Evolutionary conservation across 192 early-diverging fungal species (phyloP).

Genomic region (Coemansia umbellata): DNA sequence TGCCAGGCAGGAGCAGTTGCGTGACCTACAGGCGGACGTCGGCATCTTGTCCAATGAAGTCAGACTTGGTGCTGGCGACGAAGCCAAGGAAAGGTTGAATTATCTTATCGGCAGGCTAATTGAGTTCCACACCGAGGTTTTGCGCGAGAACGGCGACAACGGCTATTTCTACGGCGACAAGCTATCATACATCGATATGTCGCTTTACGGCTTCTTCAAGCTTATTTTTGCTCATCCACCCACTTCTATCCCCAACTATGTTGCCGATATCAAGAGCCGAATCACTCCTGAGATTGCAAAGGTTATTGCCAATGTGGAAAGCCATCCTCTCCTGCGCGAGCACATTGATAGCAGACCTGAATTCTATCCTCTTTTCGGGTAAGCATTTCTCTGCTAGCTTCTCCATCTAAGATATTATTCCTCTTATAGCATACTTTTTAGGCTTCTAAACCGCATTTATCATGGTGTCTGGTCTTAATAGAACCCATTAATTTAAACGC

Average conservation of each 20-base stretch:
- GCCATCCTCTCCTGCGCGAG: background rate
- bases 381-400: background rate
- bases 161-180: slow-evolving; percentile 51
- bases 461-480: too few relatives aligned
- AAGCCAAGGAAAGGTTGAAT: slow-evolving; percentile 9
- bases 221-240: background rate
- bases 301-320: slow-evolving; percentile 22
- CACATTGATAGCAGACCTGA: background rate
- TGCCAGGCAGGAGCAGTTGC: slow-evolving; percentile 20
- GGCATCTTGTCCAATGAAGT: background rate
- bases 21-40: slow-evolving; percentile 10
- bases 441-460: too few relatives aligned
- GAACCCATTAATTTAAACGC: too few relatives aligned
- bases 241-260: background rate
- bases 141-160: slow-evolving; percentile 53
- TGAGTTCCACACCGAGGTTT: slow-evolving; percentile 25
- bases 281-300: slow-evolving; percentile 30
- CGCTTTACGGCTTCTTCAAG: slow-evolving; percentile 20
- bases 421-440: too few relatives aligned
- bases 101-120: slow-evolving; percentile 19
- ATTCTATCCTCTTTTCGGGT: background rate
- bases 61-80: background rate
- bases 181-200: slow-evolving; percentile 47
- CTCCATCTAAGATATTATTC: too few relatives aligned
- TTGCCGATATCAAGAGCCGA: background rate